A percentile compares a stretch with the other conserved stretches of the same genome.
phyloP scores from a whole-genome alignment of 1,139 yeast species.

The Geotrichum klebahnii region DNA sequence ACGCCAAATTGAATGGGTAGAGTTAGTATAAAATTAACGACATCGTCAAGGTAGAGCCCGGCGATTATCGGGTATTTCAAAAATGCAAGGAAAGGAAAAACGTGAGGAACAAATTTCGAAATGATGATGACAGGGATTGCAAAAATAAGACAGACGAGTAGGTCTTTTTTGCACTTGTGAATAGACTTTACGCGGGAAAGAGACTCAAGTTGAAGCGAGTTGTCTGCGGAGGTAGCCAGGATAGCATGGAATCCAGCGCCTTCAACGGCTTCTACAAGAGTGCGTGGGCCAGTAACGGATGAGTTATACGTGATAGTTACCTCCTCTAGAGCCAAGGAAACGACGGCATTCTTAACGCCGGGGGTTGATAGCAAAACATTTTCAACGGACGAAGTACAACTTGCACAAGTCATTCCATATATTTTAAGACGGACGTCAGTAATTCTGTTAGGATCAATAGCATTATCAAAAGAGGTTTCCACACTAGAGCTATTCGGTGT shows the following conservation, averaged over 20 bases:
- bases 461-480: neutral
- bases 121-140: slow-evolving; percentile 64
- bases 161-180: slow-evolving; percentile 58
- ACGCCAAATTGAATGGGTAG: slow-evolving; percentile 65
- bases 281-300: slow-evolving; percentile 51
- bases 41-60: slow-evolving; percentile 44
- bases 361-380: slow-evolving; percentile 42
- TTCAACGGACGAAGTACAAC: slow-evolving; percentile 53
- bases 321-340: slow-evolving; percentile 43
- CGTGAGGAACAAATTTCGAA: slow-evolving; percentile 47
- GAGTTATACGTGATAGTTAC: slow-evolving; percentile 47
- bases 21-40: slow-evolving; percentile 60
- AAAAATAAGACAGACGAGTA: slow-evolving; percentile 49
- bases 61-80: slow-evolving; percentile 31
- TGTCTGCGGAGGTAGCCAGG: slow-evolving; percentile 43
- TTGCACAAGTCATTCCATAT: slow-evolving; percentile 60
- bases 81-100: slow-evolving; percentile 30
- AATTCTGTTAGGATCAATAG: neutral
- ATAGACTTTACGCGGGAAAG: slow-evolving; percentile 71
- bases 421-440: slow-evolving; percentile 39
- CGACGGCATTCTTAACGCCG: slow-evolving; percentile 48
- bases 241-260: slow-evolving; percentile 50
- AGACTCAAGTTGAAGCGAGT: slow-evolving; percentile 61
- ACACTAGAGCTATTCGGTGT: slow-evolving; percentile 2
- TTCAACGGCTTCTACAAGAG: slow-evolving; percentile 49